Evolutionary conservation across 441 rosid genomes (phyloP).

Genomic region (Lepidium campestre): DNA sequence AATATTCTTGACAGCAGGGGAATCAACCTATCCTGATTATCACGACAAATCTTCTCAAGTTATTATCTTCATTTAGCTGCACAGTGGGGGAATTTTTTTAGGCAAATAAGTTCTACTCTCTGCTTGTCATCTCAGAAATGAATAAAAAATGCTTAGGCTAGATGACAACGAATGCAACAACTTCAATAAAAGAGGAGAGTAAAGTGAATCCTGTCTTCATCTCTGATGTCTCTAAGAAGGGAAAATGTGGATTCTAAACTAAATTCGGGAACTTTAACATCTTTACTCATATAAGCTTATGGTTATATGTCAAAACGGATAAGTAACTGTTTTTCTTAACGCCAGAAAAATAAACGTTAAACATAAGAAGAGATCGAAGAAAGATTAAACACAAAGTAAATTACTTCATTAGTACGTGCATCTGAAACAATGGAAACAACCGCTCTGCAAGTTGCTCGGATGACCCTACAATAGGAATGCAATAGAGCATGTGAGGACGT

Average conservation of each 20-base stretch:
- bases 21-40: background rate
- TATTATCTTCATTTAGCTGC: background rate
- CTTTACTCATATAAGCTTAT: conserved; percentile 1
- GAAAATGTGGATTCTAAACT: background rate
- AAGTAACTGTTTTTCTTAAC: background rate
- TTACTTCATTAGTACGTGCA: conserved; percentile 99
- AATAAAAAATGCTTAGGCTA: background rate
- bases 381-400: background rate
- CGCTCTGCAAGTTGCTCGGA: conserved; percentile 90
- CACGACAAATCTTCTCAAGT: background rate
- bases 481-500: conserved; percentile 78
- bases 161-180: background rate
- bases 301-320: background rate
- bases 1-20: background rate
- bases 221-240: conserved; percentile 3
- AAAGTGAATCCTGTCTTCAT: background rate
- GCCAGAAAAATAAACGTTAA: background rate
- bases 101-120: background rate
- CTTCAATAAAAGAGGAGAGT: background rate
- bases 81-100: background rate
- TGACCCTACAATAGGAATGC: conserved; percentile 85
- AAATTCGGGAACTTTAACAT: background rate
- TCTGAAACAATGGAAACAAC: conserved; percentile 91
- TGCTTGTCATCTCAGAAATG: background rate
- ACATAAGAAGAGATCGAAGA: background rate